These are phyloP conservation scores for Alliaria petiolata DNA, from an alignment of 345 rosid species.

Conservation along the genomic window DNA sequence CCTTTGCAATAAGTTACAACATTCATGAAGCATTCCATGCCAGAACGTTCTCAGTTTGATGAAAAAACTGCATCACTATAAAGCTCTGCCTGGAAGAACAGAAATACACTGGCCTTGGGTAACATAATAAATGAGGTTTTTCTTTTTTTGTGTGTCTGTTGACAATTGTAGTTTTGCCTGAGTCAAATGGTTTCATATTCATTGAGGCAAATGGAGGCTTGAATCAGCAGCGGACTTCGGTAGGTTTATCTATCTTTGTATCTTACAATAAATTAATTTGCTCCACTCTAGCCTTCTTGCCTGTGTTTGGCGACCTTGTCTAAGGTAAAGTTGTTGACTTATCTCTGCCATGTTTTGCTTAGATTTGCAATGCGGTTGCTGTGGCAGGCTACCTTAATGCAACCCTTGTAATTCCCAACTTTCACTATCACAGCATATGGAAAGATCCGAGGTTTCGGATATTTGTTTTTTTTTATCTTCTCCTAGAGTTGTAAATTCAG, in stretches of 20 bases:
- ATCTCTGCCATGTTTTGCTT: slow-evolving; percentile 28
- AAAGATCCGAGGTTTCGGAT: slow-evolving; percentile 77
- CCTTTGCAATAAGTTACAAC: neutral
- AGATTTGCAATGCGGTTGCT: slow-evolving; percentile 99
- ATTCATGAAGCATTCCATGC: neutral
- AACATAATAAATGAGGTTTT: neutral
- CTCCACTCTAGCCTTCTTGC: neutral
- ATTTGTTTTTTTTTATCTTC: neutral
- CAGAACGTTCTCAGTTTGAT: neutral
- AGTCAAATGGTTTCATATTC: slow-evolving; percentile 91
- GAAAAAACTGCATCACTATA: neutral
- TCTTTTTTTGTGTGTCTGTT: slow-evolving; percentile 8
- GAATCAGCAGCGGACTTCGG: slow-evolving; percentile 98
- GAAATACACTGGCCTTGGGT: neutral
- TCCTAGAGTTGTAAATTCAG: neutral
- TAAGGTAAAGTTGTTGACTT: slow-evolving; percentile 10
- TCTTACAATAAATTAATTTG: neutral
- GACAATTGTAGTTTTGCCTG: slow-evolving; percentile 63
- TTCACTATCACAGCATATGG: slow-evolving; percentile 98
- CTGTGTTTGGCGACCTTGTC: neutral
- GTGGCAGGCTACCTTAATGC: slow-evolving; percentile 99
- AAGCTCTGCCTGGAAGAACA: neutral
- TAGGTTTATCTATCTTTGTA: slow-evolving; percentile 38
- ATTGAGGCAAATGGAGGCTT: slow-evolving; percentile 98
- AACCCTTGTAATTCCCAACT: slow-evolving; percentile 86